phyloP scores from a whole-genome alignment of 192 early-diverging fungal species.

The Podochytrium sp. region DNA sequence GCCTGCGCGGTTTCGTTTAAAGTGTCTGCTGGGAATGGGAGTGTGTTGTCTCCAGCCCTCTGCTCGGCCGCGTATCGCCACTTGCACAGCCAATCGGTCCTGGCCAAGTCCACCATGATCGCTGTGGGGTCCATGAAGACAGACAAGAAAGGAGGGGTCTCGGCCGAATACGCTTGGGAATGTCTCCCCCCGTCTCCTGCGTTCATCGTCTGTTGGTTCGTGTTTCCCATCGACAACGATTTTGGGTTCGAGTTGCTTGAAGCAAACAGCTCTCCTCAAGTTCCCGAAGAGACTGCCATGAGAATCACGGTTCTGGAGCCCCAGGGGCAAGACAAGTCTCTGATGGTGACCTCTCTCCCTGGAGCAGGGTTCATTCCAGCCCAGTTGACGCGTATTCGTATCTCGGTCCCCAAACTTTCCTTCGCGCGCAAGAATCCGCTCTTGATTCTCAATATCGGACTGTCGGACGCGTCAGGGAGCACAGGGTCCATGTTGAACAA shows the following conservation, averaged over 20 bases:
- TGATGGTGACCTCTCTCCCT: not conserved
- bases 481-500: not conserved
- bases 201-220: conserved; percentile 1
- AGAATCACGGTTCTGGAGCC: not conserved
- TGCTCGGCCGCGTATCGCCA: not conserved
- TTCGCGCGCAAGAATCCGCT: not conserved
- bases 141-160: not conserved
- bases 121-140: conserved; percentile 2
- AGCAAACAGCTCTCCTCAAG: not conserved
- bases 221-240: not conserved
- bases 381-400: conserved; percentile 7
- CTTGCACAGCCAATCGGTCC: not conserved
- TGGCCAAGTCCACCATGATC: conserved; percentile 1
- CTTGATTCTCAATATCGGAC: conserved; percentile 2
- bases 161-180: not conserved
- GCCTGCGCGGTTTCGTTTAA: not conserved
- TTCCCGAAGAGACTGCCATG: conserved; percentile 2
- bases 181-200: conserved; percentile 4
- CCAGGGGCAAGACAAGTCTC: not conserved
- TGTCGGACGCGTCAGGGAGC: conserved; percentile 17
- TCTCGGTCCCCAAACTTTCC: not conserved
- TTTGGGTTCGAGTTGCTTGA: conserved; percentile 18
- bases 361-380: conserved; percentile 1
- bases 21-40: not conserved
- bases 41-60: not conserved